Conservation (phyloP, 306 rosid species). For the Glycine soja region DNA sequence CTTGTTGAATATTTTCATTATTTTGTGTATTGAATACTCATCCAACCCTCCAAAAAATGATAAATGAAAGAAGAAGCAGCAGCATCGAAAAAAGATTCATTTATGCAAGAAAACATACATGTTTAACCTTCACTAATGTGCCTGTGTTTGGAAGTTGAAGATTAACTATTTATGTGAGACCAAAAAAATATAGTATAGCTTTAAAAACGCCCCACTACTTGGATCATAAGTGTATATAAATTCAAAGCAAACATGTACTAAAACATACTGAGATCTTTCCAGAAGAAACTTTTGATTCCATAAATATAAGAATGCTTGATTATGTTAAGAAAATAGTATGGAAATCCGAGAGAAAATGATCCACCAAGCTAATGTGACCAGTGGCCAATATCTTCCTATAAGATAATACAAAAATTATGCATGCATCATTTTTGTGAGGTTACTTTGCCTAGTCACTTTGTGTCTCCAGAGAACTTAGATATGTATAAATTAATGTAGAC, state of each 20-base stretch:
- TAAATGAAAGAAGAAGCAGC: neutral
- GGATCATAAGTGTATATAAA: constrained; percentile 32
- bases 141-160: constrained; percentile 28
- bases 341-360: constrained; percentile 50
- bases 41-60: neutral
- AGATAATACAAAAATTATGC: constrained; percentile 40
- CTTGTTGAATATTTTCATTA: neutral
- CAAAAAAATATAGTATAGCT: neutral
- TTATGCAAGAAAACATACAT: constrained; percentile 1
- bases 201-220: constrained; percentile 15
- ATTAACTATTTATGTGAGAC: constrained; percentile 25
- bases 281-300: constrained; percentile 24
- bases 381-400: constrained; percentile 40
- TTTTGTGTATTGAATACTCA: neutral
- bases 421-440: constrained; percentile 26
- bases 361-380: constrained; percentile 37
- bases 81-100: neutral
- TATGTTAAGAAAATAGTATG: constrained; percentile 41
- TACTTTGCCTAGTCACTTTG: constrained; percentile 39
- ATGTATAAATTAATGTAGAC: constrained; percentile 14
- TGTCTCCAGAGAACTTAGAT: constrained; percentile 33
- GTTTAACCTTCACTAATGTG: constrained; percentile 8
- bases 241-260: constrained; percentile 33
- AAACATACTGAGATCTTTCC: constrained; percentile 29
- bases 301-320: constrained; percentile 12